Percentiles rank a stretch among this genome's conserved stretches.
Evolutionary conservation across 306 rosid genomes (phyloP).

Genomic region (Mimosa bimucronata): DNA sequence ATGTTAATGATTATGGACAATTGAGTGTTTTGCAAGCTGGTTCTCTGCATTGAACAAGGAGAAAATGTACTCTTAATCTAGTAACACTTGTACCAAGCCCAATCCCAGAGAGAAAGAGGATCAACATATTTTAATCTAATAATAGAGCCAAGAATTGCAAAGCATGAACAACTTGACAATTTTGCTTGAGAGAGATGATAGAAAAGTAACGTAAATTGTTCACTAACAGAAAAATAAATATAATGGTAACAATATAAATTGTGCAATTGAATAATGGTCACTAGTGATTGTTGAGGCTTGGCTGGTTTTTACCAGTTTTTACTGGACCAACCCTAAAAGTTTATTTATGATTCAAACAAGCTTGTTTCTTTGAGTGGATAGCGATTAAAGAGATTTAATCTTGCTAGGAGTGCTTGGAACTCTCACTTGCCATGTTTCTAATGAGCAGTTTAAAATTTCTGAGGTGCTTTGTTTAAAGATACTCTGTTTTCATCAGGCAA

Average conservation of each 20-base stretch:
- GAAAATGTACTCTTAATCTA: not conserved
- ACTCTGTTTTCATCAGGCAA: slow-evolving; percentile 60
- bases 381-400: not conserved
- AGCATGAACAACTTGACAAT: not conserved
- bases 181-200: not conserved
- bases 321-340: not conserved
- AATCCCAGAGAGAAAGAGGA: not conserved
- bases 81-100: not conserved
- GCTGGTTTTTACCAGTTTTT: not conserved
- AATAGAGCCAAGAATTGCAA: not conserved
- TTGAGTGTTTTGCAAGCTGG: slow-evolving; percentile 7
- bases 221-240: not conserved
- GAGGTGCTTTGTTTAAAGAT: slow-evolving; percentile 19
- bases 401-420: not conserved
- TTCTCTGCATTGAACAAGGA: slow-evolving; percentile 14
- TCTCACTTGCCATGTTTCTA: not conserved
- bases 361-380: not conserved
- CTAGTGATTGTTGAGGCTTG: not conserved
- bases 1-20: not conserved
- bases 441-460: slow-evolving; percentile 13
- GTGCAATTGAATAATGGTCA: not conserved
- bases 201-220: not conserved
- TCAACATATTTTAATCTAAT: not conserved
- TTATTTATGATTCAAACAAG: not conserved
- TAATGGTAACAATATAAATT: not conserved